Evolutionary conservation across 805 yeast species (phyloP), one percentile per base, ranked within the genome.

Genomic region (Ogataea parapolymorpha): DNA sequence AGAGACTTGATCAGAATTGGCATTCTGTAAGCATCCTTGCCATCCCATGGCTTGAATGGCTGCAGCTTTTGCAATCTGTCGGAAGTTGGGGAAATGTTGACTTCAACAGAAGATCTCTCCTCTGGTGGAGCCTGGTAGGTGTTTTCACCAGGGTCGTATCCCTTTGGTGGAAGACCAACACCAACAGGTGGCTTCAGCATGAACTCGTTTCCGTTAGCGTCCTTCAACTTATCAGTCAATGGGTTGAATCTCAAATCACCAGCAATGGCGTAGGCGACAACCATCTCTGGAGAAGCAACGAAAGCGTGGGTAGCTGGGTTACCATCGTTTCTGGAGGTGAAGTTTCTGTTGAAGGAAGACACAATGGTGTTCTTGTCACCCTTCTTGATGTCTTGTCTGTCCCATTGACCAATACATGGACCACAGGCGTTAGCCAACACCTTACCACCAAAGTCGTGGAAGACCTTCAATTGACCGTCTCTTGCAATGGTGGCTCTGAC

Each of bases 271-370:
- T 89, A 85, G 28, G 98, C 96, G 30, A 96, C 91, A 51, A 91
- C 98, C 66, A 93, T 77, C 63, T 93, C 99, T 43, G 99, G 99
- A 18, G 98, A 90, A n/a, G 99, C 93, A 59, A 93, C 81, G 67
- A 93, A 93, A 66, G 95, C 95, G 84, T 90, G 89, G 31, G 99
- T 93, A 59, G 85, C 83, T 71, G 97, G 85, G 76, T 93, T 93
- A 58, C 99, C 98, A 68, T 93, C 99, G 63, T 93, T 93, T 77
- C 99, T 86, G 26, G 97, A 87, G 66, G 93, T 83, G 77, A 91
- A 91, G 70, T 91, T 91, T 77, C 99, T 85, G 80, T 91, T 91
- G 78, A 90, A 91, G 10, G 97, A 90, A 5, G 98, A 89, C 68
- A 91, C 90, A 54, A 91, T 93, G 39, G 98, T 86, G 67, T 89